Percentiles rank a stretch among this genome's conserved stretches.
These are phyloP conservation scores for Croton setiger DNA, from an alignment of 441 rosid species.

Conservation along the genomic window DNA sequence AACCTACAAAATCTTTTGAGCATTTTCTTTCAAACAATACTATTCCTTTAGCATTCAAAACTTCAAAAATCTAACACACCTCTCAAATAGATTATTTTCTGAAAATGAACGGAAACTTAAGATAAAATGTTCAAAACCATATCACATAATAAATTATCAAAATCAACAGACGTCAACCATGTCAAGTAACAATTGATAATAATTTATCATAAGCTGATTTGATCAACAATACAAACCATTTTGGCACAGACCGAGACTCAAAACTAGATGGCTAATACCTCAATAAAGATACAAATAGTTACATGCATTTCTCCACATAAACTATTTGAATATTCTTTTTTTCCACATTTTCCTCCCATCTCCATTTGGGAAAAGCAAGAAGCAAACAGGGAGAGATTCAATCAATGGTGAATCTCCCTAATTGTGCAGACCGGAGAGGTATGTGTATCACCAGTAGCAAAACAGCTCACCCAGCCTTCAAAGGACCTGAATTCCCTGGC, in stretches of 20 bases:
- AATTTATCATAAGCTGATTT: too few relatives aligned
- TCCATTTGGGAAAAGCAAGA: neutral
- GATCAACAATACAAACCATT: neutral
- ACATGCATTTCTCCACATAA: neutral
- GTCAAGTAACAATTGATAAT: too few relatives aligned
- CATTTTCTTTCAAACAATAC: too few relatives aligned
- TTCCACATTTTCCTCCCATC: neutral
- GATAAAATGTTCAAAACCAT: too few relatives aligned
- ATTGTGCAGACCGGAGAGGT: neutral
- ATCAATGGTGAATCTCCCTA: neutral
- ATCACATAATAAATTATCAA: too few relatives aligned
- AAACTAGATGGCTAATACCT: neutral
- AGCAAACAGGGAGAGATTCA: neutral
- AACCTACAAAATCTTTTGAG: too few relatives aligned
- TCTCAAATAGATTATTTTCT: too few relatives aligned
- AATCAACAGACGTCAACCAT: too few relatives aligned
- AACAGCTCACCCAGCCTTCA: slow-evolving; percentile 26
- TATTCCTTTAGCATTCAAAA: too few relatives aligned
- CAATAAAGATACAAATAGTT: neutral
- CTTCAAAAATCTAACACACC: too few relatives aligned
- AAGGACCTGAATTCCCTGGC: slow-evolving; percentile 51
- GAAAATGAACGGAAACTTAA: too few relatives aligned
- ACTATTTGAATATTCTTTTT: neutral
- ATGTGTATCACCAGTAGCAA: too few relatives aligned
- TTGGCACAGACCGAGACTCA: neutral